Conservation (phyloP, 495 filamentous ascomycete species). For the Penicillium nucicola region DNA sequence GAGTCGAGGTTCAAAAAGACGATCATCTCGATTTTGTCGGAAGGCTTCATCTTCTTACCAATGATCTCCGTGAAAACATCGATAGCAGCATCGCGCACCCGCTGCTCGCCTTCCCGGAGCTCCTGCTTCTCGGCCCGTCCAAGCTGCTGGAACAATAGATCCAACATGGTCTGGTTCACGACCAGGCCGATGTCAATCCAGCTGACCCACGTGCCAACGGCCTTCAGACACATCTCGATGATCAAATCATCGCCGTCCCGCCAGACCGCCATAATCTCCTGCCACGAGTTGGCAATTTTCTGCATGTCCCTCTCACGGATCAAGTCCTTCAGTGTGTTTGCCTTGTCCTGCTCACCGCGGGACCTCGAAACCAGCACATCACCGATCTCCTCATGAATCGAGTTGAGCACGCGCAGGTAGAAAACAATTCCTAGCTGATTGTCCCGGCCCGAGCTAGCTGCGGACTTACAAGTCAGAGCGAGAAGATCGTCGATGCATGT, state of each 20-base stretch:
- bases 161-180: constrained; percentile 82
- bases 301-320: constrained; percentile 78
- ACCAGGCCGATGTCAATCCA: constrained; percentile 96
- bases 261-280: constrained; percentile 83
- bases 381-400: constrained; percentile 95
- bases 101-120: constrained; percentile 56
- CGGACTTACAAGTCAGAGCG: constrained; percentile 52
- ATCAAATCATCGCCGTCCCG: constrained; percentile 67
- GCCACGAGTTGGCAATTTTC: constrained; percentile 85
- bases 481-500: constrained; percentile 86
- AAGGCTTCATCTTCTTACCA: constrained; percentile 93
- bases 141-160: constrained; percentile 75
- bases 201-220: constrained; percentile 91
- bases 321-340: constrained; percentile 84
- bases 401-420: constrained; percentile 81
- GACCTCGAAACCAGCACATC: constrained; percentile 80
- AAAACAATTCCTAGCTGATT: constrained; percentile 76
- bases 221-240: constrained; percentile 81
- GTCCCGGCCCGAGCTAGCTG: constrained; percentile 53
- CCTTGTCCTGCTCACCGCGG: constrained; percentile 69
- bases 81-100: constrained; percentile 80
- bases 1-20: constrained; percentile 78
- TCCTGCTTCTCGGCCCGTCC: constrained; percentile 55
- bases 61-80: constrained; percentile 93
- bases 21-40: constrained; percentile 93